Evolutionary conservation across 768 basidiomycete genomes (phyloP).

Genomic region (Sarcomyxa edulis): DNA sequence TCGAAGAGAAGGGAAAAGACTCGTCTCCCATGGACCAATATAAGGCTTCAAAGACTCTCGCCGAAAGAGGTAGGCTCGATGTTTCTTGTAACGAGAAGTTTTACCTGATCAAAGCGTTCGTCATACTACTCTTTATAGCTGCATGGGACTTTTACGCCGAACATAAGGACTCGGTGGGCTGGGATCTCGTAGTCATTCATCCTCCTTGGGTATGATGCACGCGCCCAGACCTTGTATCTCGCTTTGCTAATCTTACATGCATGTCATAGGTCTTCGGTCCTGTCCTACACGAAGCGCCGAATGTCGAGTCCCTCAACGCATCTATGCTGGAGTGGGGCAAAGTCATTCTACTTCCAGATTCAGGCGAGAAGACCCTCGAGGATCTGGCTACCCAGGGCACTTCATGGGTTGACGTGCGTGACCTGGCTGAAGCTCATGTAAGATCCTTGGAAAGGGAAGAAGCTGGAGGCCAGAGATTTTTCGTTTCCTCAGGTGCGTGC

Average conservation of each 20-base stretch:
- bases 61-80: constrained; percentile 44
- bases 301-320: constrained; percentile 28
- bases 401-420: constrained; percentile 48
- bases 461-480: constrained; percentile 54
- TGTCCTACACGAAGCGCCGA: constrained; percentile 31
- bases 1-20: too few relatives aligned
- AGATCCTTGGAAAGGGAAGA: constrained; percentile 43
- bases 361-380: constrained; percentile 9
- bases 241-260: neutral
- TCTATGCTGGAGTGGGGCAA: constrained; percentile 27
- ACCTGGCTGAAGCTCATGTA: constrained; percentile 52
- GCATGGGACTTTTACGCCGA: constrained; percentile 37
- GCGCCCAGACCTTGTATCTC: constrained; percentile 5
- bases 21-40: constrained; percentile 39
- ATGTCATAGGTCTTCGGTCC: constrained; percentile 37
- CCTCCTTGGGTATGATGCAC: constrained; percentile 42
- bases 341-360: constrained; percentile 16
- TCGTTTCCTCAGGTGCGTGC: constrained; percentile 37
- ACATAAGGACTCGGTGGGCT: too few relatives aligned
- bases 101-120: neutral
- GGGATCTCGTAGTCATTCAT: constrained; percentile 48
- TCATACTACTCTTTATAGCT: constrained; percentile 20
- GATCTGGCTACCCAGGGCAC: too few relatives aligned
- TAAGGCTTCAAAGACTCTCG: constrained; percentile 55
- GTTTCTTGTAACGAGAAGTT: neutral